Conservation (phyloP, 495 filamentous ascomycete genomes). For the Penicillium robsamsonii region DNA sequence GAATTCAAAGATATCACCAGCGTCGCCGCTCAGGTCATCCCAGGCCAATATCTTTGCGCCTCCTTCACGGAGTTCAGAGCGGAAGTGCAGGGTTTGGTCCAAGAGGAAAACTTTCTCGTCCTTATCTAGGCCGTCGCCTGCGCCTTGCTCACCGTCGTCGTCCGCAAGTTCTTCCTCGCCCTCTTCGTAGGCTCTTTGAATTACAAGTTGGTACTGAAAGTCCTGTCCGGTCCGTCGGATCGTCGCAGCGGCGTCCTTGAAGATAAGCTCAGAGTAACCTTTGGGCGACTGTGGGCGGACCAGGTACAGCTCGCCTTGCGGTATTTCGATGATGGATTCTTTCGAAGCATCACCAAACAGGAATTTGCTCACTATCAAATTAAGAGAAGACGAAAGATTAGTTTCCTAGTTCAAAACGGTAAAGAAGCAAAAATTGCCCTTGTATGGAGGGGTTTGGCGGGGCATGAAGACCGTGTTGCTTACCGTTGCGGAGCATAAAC, state of each 20-base stretch:
- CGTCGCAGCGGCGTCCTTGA: conserved; percentile 90
- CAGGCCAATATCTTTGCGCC: conserved; percentile 85
- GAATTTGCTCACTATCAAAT: conserved; percentile 72
- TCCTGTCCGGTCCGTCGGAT: conserved; percentile 92
- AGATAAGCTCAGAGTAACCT: conserved; percentile 96
- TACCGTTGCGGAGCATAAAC: conserved; percentile 74
- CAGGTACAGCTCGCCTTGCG: conserved; percentile 94
- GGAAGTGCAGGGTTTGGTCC: conserved; percentile 86
- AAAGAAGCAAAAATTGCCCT: conserved; percentile 9
- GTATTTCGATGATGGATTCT: conserved; percentile 89
- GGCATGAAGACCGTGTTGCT: conserved; percentile 32
- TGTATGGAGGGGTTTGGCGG: conserved; percentile 38
- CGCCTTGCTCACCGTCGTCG: conserved; percentile 78
- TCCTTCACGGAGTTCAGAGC: conserved; percentile 73
- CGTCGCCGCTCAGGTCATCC: conserved; percentile 91
- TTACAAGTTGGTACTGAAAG: conserved; percentile 94
- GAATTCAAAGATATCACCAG: conserved; percentile 93
- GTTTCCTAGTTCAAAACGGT: neutral
- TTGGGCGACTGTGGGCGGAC: conserved; percentile 94
- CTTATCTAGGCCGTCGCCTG: conserved; percentile 65
- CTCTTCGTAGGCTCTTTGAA: conserved; percentile 95
- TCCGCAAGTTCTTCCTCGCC: conserved; percentile 90
- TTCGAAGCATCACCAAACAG: conserved; percentile 91
- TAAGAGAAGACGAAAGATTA: conserved; percentile 15
- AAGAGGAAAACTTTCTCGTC: conserved; percentile 97